Percentiles rank a stretch among this genome's conserved stretches.
Evolutionary conservation across 192 early-diverging fungal species (phyloP).

Genomic region (Rhizoclosmatium globosum): DNA sequence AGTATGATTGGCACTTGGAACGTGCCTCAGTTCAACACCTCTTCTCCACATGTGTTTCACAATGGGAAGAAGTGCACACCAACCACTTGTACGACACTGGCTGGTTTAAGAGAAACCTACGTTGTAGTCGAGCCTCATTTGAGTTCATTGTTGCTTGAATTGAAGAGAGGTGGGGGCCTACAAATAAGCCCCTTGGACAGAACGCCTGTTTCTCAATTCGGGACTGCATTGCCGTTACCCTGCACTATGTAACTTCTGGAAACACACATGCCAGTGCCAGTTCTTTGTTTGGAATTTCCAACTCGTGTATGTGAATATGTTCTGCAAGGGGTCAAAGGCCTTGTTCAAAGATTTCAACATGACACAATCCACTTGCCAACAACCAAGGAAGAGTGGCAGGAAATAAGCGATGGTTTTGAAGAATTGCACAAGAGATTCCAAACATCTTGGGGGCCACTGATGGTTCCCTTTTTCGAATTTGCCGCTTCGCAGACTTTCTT

Average conservation of each 20-base stretch:
- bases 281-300: constrained; percentile 2
- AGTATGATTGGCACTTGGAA: neutral
- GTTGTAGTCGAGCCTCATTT: neutral
- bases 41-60: neutral
- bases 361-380: neutral
- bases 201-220: no score
- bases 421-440: neutral
- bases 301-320: neutral
- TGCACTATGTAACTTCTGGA: constrained; percentile 23
- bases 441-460: constrained; percentile 3
- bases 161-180: no score
- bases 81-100: no score
- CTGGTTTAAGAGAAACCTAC: constrained; percentile 5
- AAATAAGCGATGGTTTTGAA: neutral
- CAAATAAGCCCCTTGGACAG: no score
- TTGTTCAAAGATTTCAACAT: neutral
- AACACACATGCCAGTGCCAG: neutral
- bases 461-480: constrained; percentile 19
- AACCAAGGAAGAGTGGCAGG: neutral
- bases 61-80: neutral
- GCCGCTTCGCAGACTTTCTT: neutral
- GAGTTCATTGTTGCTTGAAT: neutral
- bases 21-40: neutral
- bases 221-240: no score
- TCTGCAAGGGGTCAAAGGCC: constrained; percentile 1